Base-by-base conservation (phyloP, 1,284 basidiomycete species). In the Fomitopsis pinicola region DNA sequence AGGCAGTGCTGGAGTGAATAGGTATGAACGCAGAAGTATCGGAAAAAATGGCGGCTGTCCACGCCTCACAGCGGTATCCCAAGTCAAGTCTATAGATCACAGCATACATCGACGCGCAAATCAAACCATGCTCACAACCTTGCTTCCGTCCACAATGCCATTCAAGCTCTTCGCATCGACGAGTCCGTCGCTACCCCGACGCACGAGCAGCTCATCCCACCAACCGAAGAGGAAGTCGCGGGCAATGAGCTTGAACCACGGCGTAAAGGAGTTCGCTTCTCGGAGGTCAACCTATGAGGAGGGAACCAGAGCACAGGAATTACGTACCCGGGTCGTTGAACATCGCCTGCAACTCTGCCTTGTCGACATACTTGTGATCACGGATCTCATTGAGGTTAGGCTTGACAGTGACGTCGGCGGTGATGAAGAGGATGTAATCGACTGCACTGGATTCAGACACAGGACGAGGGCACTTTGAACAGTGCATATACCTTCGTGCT, bases 211-310 rank as follows among this genome's bases (percentile, higher is more conserved):
- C 68, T 92, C 88, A 70, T 95, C 92, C 97, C 97, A 99, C 97
- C 97, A 99, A 15, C 94, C 94, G 74, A 97, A 98, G 57, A 99
- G 82, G 76, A 98, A 98, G 73, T 97, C 94, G 8, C 95, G 87
- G 1, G 95, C 95, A 70, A 99, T 99, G 45, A 99, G 86, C 75
- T 95, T 95, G 87, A 99, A 99, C 97, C 97, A 99, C 0, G 97
- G 97, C 3, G 97, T 99, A 76, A 99, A 99, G 0, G 85, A 85
- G 71, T 92, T 91, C 48, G 78, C 94, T 97, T 71, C 15, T 44
- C 69, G 63, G 40, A 22, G 36, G 46, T 57, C 17, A 30, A 33
- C 44, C 42, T 59, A 33, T 35, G 17, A 30, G 14, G 55, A 48
- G 1, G 38, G 36, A 58, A 19, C 22, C 45, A 46, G 5, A 12